Conservation (phyloP, 305 asterid species). For the Fraxinus angustifolia region DNA sequence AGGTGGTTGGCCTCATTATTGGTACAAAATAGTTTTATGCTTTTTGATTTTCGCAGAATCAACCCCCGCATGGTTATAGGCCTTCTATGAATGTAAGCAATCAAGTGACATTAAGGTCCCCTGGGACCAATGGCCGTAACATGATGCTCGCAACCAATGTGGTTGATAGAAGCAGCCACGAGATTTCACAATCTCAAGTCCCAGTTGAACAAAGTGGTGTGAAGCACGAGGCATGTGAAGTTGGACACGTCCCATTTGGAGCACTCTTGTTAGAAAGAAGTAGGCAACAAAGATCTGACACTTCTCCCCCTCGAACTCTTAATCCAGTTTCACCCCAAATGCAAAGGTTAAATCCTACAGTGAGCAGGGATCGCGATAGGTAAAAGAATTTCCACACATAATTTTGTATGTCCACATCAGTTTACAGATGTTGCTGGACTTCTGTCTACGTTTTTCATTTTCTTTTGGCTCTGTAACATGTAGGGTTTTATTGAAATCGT, state of each 20-base stretch:
- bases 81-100: slow-evolving; percentile 44
- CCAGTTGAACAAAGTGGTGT: slow-evolving; percentile 23
- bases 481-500: slow-evolving; percentile 54
- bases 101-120: slow-evolving; percentile 36
- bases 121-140: slow-evolving; percentile 34
- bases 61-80: slow-evolving; percentile 40
- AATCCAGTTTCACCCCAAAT: slow-evolving; percentile 29
- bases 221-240: slow-evolving; percentile 13
- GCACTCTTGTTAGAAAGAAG: slow-evolving; percentile 30
- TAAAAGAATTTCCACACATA: slow-evolving; percentile 34
- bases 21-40: slow-evolving; percentile 4
- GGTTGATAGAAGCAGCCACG: slow-evolving; percentile 40
- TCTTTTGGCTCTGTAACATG: slow-evolving; percentile 28
- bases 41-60: slow-evolving; percentile 37
- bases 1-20: slow-evolving; percentile 15
- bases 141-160: slow-evolving; percentile 23
- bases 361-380: slow-evolving; percentile 53
- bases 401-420: slow-evolving; percentile 12
- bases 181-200: slow-evolving; percentile 30
- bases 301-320: slow-evolving; percentile 32
- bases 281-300: slow-evolving; percentile 30
- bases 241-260: slow-evolving; percentile 17
- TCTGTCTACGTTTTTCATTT: slow-evolving; percentile 24
- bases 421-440: slow-evolving; percentile 29
- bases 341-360: slow-evolving; percentile 33